phyloP scores from a whole-genome alignment of 441 rosid genomes.

The Melastoma candidum region DNA sequence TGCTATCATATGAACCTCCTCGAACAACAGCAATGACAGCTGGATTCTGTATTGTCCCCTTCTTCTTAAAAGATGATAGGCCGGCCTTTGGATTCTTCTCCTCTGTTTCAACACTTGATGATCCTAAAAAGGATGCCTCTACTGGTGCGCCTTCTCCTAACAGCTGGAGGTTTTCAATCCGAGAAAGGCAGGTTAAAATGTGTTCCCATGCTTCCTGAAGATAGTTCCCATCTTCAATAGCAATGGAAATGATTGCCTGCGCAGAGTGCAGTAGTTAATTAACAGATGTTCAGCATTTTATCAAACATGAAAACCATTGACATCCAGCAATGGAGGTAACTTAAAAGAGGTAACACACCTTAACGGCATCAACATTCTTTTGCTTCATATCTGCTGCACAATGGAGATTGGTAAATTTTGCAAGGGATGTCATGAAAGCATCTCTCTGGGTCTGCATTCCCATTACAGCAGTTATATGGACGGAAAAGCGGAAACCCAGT shows the following conservation, averaged over 20 bases:
- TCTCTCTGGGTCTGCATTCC: slow-evolving; percentile 99
- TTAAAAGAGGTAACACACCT: slow-evolving; percentile 32
- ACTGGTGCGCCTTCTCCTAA: slow-evolving; percentile 95
- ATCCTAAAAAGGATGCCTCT: slow-evolving; percentile 74
- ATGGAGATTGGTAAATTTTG: slow-evolving; percentile 94
- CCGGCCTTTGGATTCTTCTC: slow-evolving; percentile 51
- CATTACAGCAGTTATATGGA: slow-evolving; percentile 93
- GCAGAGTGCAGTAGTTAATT: slow-evolving; percentile 12
- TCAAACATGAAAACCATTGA: slow-evolving; percentile 2
- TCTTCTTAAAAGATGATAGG: slow-evolving; percentile 66
- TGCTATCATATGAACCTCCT: slow-evolving; percentile 97
- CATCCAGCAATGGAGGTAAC: neutral
- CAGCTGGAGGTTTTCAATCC: slow-evolving; percentile 92
- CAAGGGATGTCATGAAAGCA: slow-evolving; percentile 96
- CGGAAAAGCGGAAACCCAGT: slow-evolving; percentile 77
- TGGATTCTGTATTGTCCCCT: slow-evolving; percentile 87
- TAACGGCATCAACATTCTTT: slow-evolving; percentile 96
- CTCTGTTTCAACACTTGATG: slow-evolving; percentile 61
- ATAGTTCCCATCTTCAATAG: slow-evolving; percentile 92
- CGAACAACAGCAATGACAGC: slow-evolving; percentile 98
- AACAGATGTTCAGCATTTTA: slow-evolving; percentile 1
- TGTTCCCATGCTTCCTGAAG: slow-evolving; percentile 99
- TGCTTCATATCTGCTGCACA: slow-evolving; percentile 97
- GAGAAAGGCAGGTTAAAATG: slow-evolving; percentile 88
- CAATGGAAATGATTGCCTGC: slow-evolving; percentile 89